phyloP scores from a whole-genome alignment of 768 basidiomycete genomes.

The Amylocystis lapponica region DNA sequence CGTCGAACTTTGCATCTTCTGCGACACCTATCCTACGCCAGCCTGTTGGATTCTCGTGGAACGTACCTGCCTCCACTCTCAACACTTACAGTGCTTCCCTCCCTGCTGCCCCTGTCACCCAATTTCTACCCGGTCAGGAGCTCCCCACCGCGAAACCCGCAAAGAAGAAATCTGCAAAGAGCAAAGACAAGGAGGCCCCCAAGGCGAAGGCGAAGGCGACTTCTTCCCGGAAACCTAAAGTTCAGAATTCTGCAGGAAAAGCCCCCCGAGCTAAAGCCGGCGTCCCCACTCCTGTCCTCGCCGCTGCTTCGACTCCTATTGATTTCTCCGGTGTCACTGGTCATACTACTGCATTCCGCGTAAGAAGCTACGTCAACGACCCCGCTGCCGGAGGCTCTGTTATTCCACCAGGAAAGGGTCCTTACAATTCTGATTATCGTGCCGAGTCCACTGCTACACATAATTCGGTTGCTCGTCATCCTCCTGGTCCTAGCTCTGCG shows the following conservation, averaged over 20 bases:
- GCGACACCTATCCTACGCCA: constrained; percentile 10
- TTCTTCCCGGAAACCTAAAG: constrained; percentile 8
- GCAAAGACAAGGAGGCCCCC: constrained; percentile 10
- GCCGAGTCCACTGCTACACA: too few relatives aligned
- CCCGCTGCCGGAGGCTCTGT: constrained; percentile 2
- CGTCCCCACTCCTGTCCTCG: too few relatives aligned
- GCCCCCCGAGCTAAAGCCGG: too few relatives aligned
- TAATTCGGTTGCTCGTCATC: too few relatives aligned
- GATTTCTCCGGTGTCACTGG: too few relatives aligned
- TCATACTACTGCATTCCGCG: constrained; percentile 12
- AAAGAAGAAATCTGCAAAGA: constrained; percentile 8
- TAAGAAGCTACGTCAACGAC: constrained; percentile 11
- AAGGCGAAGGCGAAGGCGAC: constrained; percentile 10
- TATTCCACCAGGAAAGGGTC: constrained; percentile 5
- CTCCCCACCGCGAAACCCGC: neutral
- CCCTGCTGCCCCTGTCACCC: neutral
- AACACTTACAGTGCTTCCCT: constrained; percentile 4
- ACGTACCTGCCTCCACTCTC: neutral
- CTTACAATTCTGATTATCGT: constrained; percentile 10
- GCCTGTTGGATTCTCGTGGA: constrained; percentile 13
- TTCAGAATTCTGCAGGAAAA: neutral
- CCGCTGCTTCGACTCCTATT: too few relatives aligned
- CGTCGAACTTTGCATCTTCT: neutral
- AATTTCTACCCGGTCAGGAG: neutral
- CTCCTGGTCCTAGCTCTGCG: too few relatives aligned